Evolutionary conservation across 768 basidiomycete genomes (phyloP).

Genomic region (Amyloporia xantha): DNA sequence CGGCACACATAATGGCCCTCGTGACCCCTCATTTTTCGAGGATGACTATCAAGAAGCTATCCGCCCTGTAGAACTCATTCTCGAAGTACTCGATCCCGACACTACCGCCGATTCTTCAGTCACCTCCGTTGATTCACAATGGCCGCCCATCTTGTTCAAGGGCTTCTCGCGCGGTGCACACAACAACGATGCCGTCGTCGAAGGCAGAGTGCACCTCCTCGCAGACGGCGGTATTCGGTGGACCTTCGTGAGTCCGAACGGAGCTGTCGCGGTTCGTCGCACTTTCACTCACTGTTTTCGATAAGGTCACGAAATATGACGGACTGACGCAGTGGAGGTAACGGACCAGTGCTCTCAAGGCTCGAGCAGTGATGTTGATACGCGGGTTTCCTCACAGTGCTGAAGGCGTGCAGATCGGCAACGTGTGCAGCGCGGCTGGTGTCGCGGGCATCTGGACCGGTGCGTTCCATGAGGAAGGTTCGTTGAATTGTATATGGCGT

Average conservation of each 20-base stretch:
- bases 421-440: constrained; percentile 57
- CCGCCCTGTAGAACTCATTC: constrained; percentile 51
- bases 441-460: constrained; percentile 67
- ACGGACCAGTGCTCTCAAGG: constrained; percentile 9
- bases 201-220: constrained; percentile 30
- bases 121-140: constrained; percentile 11
- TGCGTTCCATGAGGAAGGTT: constrained; percentile 50
- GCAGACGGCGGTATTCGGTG: constrained; percentile 29
- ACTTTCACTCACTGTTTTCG: not conserved
- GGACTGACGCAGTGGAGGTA: constrained; percentile 55
- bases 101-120: not conserved
- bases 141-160: constrained; percentile 25
- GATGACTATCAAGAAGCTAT: constrained; percentile 58
- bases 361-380: not conserved
- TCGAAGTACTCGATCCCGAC: constrained; percentile 35
- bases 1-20: constrained; percentile 9
- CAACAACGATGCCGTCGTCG: constrained; percentile 23
- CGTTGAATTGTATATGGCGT: constrained; percentile 4
- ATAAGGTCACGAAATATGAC: constrained; percentile 49
- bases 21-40: constrained; percentile 37
- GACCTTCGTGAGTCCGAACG: constrained; percentile 43
- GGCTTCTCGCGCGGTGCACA: constrained; percentile 24
- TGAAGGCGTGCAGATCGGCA: constrained; percentile 61
- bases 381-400: constrained; percentile 46
- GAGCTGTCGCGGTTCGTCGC: constrained; percentile 1